Evolutionary conservation across 129 eudicot species (phyloP).

Genomic region (Calendula officinalis): DNA sequence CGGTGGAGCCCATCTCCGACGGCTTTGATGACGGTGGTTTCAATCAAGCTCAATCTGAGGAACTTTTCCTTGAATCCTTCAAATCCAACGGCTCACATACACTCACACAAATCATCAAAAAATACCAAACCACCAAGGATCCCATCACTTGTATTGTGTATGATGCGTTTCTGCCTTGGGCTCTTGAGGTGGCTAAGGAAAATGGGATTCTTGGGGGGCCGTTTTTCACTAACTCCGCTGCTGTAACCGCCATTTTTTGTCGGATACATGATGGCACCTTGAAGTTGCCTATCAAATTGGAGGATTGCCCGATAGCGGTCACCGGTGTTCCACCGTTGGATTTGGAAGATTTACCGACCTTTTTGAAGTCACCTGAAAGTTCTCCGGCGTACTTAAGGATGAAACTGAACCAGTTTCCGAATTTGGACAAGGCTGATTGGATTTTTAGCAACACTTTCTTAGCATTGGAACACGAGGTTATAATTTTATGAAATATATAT

Average conservation of each 20-base stretch:
- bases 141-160: constrained; percentile 61
- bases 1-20: constrained; percentile 56
- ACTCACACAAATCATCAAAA: constrained; percentile 45
- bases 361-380: constrained; percentile 53
- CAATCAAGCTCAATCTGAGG: constrained; percentile 31
- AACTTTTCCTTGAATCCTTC: constrained; percentile 43
- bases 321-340: constrained; percentile 60
- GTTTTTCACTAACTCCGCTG: constrained; percentile 71
- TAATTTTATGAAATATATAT: not conserved
- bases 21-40: constrained; percentile 64
- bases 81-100: constrained; percentile 45
- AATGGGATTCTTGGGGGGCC: constrained; percentile 42
- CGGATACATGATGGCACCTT: constrained; percentile 38
- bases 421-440: constrained; percentile 67
- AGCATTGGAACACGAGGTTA: constrained; percentile 59
- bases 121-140: constrained; percentile 18
- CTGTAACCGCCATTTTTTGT: constrained; percentile 48
- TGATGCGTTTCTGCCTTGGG: constrained; percentile 77
- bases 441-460: constrained; percentile 59
- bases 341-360: constrained; percentile 57
- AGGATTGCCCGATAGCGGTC: constrained; percentile 40
- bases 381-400: constrained; percentile 70
- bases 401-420: constrained; percentile 55
- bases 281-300: constrained; percentile 38
- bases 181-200: constrained; percentile 52